phyloP scores from a whole-genome alignment of 1,284 basidiomycete species.

The Anthracocystis panici-leucophaei region DNA sequence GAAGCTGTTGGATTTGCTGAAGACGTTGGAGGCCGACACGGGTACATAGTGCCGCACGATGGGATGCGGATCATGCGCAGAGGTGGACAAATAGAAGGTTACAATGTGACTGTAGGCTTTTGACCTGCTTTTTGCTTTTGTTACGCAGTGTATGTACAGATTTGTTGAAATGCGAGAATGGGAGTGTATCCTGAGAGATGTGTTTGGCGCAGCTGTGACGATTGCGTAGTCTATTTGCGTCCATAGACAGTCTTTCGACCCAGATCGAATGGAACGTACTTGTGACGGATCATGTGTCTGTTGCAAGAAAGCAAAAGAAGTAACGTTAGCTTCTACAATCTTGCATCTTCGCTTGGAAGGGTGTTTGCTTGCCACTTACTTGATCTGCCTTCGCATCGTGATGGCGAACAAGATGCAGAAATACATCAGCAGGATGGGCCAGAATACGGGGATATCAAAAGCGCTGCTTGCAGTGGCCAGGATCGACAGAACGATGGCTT shows the following conservation, averaged over 20 bases:
- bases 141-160: too few relatives aligned
- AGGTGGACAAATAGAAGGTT: too few relatives aligned
- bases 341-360: neutral
- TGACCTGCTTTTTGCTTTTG: too few relatives aligned
- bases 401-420: constrained; percentile 71
- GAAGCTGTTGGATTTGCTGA: constrained; percentile 20
- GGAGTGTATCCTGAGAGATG: neutral
- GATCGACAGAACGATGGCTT: constrained; percentile 84
- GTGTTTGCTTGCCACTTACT: constrained; percentile 57
- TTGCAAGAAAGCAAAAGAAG: neutral
- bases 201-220: neutral
- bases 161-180: neutral
- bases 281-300: constrained; percentile 99
- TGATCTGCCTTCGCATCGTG: constrained; percentile 71
- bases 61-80: too few relatives aligned
- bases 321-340: neutral
- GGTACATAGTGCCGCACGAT: too few relatives aligned
- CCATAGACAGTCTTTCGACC: constrained; percentile 77
- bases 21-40: neutral
- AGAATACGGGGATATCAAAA: constrained; percentile 97
- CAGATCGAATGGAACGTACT: constrained; percentile 85
- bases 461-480: constrained; percentile 70
- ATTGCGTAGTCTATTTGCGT: constrained; percentile 30
- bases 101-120: too few relatives aligned
- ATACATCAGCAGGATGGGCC: constrained; percentile 95